These are phyloP conservation scores for Aegilops bicornis DNA, from an alignment of 176 grass and related monocot genomes.

Conservation along the genomic window DNA sequence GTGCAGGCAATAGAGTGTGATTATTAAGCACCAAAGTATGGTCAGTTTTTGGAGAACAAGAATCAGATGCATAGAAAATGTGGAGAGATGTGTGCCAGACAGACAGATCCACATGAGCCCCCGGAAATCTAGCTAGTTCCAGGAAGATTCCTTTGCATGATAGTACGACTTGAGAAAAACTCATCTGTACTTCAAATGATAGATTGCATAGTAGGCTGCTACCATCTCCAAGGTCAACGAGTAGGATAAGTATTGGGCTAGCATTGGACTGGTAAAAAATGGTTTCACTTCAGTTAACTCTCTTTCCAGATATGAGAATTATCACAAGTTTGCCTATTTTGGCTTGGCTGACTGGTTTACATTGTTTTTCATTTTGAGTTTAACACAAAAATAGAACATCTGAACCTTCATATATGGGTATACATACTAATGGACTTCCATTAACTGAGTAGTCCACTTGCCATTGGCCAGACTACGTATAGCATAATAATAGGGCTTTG, in stretches of 20 bases:
- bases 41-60: not conserved
- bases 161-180: not conserved
- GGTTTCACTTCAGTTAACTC: not conserved
- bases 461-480: not conserved
- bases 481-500: not conserved
- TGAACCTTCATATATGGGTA: not conserved
- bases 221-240: not conserved
- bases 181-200: not conserved
- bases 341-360: not conserved
- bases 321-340: not conserved
- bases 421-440: not conserved
- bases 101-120: conserved; percentile 1
- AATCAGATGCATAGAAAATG: conserved; percentile 3
- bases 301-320: not conserved
- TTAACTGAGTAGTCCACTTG: not conserved
- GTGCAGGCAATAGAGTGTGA: not conserved
- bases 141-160: conserved; percentile 28
- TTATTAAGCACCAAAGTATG: not conserved
- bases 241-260: not conserved
- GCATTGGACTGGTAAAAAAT: not conserved
- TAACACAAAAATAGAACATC: not conserved
- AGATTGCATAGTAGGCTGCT: not conserved
- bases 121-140: conserved; percentile 36
- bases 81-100: not conserved
- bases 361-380: not conserved